These are phyloP conservation scores for Nissolia schottii DNA, from an alignment of 306 rosid species.

Conservation along the genomic window DNA sequence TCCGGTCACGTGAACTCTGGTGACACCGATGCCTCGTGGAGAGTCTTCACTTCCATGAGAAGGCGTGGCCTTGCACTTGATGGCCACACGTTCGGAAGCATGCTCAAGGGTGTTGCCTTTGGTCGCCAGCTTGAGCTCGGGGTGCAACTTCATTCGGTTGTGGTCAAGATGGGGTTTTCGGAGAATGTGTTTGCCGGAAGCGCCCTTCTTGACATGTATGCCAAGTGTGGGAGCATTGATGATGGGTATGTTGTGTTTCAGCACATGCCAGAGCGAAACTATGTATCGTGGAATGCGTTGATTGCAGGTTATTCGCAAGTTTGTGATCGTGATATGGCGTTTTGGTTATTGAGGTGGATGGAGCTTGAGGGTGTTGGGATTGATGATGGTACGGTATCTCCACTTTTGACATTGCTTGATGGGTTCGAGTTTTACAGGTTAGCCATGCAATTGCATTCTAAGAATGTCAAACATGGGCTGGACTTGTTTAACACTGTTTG, in stretches of 20 bases:
- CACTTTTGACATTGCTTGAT: no score
- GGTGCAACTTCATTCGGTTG: slow-evolving; percentile 55
- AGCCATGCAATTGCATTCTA: no score
- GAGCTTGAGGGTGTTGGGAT: slow-evolving; percentile 50
- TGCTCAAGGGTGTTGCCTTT: slow-evolving; percentile 57
- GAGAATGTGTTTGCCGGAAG: slow-evolving; percentile 56
- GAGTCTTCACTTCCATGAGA: slow-evolving; percentile 46
- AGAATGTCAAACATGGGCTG: no score
- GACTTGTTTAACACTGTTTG: slow-evolving; percentile 48
- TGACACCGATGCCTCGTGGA: slow-evolving; percentile 35
- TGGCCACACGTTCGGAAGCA: slow-evolving; percentile 72
- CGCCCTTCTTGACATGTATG: slow-evolving; percentile 85
- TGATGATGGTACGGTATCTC: slow-evolving; percentile 75
- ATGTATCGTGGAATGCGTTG: slow-evolving; percentile 73
- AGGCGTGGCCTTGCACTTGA: slow-evolving; percentile 37
- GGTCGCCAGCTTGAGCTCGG: slow-evolving; percentile 38
- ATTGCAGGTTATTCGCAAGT: slow-evolving; percentile 60
- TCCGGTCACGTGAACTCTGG: slow-evolving; percentile 44
- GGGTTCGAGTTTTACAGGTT: no score
- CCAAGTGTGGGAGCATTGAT: slow-evolving; percentile 68
- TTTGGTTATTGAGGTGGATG: slow-evolving; percentile 49
- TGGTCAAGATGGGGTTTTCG: slow-evolving; percentile 49
- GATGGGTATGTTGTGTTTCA: slow-evolving; percentile 49
- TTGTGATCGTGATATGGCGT: slow-evolving; percentile 40
- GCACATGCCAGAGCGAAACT: slow-evolving; percentile 44